A percentile compares a stretch with the other conserved stretches of the same genome.
phyloP scores from a whole-genome alignment of 1,284 basidiomycete species.

The Phenoliferia sp. region DNA sequence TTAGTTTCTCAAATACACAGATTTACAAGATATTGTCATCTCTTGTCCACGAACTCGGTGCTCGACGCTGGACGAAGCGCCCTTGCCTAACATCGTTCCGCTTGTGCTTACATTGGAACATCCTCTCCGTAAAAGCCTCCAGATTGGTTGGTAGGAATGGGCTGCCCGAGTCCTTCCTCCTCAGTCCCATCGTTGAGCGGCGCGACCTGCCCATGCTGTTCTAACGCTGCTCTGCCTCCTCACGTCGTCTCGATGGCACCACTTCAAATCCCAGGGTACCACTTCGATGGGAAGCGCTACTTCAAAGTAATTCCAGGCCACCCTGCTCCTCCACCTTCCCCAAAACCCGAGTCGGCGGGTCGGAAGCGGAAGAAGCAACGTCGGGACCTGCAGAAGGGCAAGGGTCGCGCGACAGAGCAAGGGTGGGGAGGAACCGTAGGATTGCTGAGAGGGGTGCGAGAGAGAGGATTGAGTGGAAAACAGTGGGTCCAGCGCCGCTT shows the following conservation, averaged over 20 bases:
- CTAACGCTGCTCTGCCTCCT: conserved; percentile 6
- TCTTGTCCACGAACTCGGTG: too few relatives aligned
- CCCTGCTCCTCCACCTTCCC: background rate
- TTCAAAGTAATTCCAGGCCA: conserved; percentile 18
- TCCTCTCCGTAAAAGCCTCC: too few relatives aligned
- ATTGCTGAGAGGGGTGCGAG: background rate
- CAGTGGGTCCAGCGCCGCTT: background rate
- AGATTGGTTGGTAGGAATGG: too few relatives aligned
- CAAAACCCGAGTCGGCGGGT: background rate
- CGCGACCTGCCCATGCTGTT: too few relatives aligned
- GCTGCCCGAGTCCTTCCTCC: too few relatives aligned
- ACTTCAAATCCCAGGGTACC: conserved; percentile 23
- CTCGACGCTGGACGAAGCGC: too few relatives aligned
- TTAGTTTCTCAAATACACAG: too few relatives aligned
- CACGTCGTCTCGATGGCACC: too few relatives aligned
- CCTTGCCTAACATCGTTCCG: too few relatives aligned
- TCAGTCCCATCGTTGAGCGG: too few relatives aligned
- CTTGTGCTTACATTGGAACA: too few relatives aligned
- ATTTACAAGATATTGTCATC: too few relatives aligned
- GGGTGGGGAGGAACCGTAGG: background rate
- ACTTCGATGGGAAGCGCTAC: conserved; percentile 22
- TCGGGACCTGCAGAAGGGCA: background rate
- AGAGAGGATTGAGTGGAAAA: background rate
- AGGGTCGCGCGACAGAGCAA: background rate
- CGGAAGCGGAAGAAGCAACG: background rate